These are phyloP conservation scores for Tetracentron sinense DNA, from an alignment of 164 flowering plant genomes.

Conservation along the genomic window DNA sequence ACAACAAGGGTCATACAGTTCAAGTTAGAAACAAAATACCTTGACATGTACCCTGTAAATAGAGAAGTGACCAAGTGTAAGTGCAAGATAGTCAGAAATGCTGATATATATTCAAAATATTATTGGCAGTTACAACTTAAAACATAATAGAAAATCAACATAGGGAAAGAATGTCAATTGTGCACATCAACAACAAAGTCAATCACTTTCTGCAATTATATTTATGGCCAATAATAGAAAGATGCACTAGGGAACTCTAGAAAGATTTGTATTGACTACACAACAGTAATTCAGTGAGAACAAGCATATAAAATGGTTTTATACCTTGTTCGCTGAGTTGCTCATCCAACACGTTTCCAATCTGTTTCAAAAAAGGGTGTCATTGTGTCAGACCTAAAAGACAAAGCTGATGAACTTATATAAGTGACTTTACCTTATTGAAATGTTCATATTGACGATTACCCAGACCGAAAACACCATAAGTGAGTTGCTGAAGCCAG, in stretches of 20 bases:
- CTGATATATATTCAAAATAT: background rate
- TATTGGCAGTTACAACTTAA: too few relatives aligned
- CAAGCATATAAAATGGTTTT: background rate
- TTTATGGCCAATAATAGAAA: background rate
- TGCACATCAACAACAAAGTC: background rate
- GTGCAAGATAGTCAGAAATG: background rate
- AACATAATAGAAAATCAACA: too few relatives aligned
- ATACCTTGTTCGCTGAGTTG: constrained; percentile 61
- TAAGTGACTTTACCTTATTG: constrained; percentile 57
- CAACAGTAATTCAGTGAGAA: too few relatives aligned
- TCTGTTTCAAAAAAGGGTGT: constrained; percentile 35
- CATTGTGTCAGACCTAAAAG: constrained; percentile 12
- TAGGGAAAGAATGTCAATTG: too few relatives aligned
- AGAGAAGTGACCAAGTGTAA: too few relatives aligned
- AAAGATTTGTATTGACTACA: too few relatives aligned
- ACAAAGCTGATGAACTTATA: background rate
- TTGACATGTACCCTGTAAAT: too few relatives aligned
- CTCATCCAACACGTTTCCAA: constrained; percentile 64
- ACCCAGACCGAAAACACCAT: constrained; percentile 83
- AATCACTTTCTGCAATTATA: too few relatives aligned
- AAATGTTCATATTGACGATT: constrained; percentile 94
- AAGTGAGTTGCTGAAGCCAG: constrained; percentile 65
- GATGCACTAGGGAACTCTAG: background rate
- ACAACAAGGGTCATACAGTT: too few relatives aligned
- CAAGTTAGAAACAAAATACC: too few relatives aligned